These are phyloP conservation scores for Suillus fuscotomentosus DNA, from an alignment of 768 basidiomycete genomes.

Conservation along the genomic window DNA sequence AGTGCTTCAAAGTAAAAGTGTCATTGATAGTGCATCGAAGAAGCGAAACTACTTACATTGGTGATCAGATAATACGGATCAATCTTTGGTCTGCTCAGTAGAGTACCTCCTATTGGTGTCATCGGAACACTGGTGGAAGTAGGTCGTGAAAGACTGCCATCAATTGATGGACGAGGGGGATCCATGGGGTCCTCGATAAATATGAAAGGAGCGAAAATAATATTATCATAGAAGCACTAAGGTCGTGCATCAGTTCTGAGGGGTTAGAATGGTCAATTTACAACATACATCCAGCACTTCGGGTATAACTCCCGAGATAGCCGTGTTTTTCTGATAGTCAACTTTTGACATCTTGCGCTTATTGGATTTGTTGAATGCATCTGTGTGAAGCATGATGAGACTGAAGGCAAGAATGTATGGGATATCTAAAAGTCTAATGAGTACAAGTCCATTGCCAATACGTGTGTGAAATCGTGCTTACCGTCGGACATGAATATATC, in stretches of 20 bases:
- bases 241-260: slow-evolving; percentile 3
- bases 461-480: slow-evolving; percentile 27
- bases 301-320: slow-evolving; percentile 76
- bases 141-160: slow-evolving; percentile 39
- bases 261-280: not conserved
- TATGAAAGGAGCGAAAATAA: slow-evolving; percentile 93
- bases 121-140: slow-evolving; percentile 32
- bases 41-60: slow-evolving; percentile 47
- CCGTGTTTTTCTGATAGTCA: slow-evolving; percentile 92
- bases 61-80: slow-evolving; percentile 93
- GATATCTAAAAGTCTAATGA: slow-evolving; percentile 55
- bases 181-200: slow-evolving; percentile 92
- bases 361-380: slow-evolving; percentile 97
- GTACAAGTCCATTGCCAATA: not conserved
- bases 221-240: slow-evolving; percentile 96
- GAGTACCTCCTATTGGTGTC: slow-evolving; percentile 32
- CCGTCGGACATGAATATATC: slow-evolving; percentile 77
- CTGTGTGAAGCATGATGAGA: slow-evolving; percentile 97
- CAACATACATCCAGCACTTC: slow-evolving; percentile 81
- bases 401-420: slow-evolving; percentile 97
- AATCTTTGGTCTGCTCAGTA: slow-evolving; percentile 64
- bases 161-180: slow-evolving; percentile 43
- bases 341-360: slow-evolving; percentile 96
- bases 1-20: slow-evolving; percentile 41
- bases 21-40: slow-evolving; percentile 10